Base-by-base conservation (phyloP, 2,329 filamentous ascomycete genomes). In the Calonectria naviculata region DNA sequence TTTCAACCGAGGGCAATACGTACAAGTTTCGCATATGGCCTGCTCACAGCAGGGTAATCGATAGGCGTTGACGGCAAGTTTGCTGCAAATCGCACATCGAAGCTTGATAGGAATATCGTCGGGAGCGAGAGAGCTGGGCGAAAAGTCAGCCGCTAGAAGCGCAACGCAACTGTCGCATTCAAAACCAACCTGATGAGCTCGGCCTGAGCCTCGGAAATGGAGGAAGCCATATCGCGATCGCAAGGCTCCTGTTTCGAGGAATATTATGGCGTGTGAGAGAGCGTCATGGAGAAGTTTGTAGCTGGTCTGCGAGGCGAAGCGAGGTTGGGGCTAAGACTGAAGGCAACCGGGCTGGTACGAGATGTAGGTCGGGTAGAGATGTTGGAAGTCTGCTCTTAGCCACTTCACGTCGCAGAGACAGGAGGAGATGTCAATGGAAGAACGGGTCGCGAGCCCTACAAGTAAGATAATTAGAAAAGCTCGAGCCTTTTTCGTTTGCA, bases 81-180 rank as follows among this genome's bases (percentile, higher is more conserved):
- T 95, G 85, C 93, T 97, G 85, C 97, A 99, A 77, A 95, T 94
- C 64, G 95, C 95, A 87, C 97, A 99, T 84, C 95, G 93, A 74
- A 99, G 89, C 87, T 98, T 98, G 79, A 95, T 95, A n/a, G 97
- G 97, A 69, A 98, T 95, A 73, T 97, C 94, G 78, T 96, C 94
- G 75, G 93, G 90, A 24, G 91, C 87, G 71, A 98, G 88, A 61
- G 93, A 93, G 82, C 95, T 97, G 80, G n/a, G 62, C 58, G 31
- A 64, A n/a, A 46, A 21, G 67, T 64, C n/a, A 76, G 56, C 69
- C 67, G 70, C 64, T 61, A 28, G 26, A 46, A 67, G 56, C 60
- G 52, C 54, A 62, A 65, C 24, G 44, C n/a, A 19, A 7, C 31
- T 36, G 44, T 15, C 38, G 44, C 60, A 64, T 67, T 42, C 46